Evolutionary conservation across 495 filamentous ascomycete genomes (phyloP), one percentile per base, ranked within the genome.

Genomic region (Letharia columbiana): DNA sequence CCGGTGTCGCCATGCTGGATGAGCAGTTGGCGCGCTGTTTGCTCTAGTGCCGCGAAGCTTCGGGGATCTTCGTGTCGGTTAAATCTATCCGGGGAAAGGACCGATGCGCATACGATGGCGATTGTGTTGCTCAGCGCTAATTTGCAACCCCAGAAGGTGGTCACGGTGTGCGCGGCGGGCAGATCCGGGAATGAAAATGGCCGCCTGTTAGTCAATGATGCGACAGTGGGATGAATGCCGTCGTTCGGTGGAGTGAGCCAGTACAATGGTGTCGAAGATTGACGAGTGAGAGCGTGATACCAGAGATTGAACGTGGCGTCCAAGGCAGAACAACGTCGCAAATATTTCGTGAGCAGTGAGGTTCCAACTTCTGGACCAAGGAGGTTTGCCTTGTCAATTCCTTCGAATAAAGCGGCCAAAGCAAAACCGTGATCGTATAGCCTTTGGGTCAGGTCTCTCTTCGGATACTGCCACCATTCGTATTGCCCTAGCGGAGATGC

Each of bases 271-370:
- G 33, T 57, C 20, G 54, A 12, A 12, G 54, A 57, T 0, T 57
- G 33, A 57, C 54, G 54, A 11, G 33, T 4, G 31, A 57, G 33
- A 4, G 18, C 12, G 2, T 39, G 54, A 37, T 37, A 37, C 54
- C 54, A 57, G 12, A 57, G 54, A 20, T 20, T 57, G 54, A 57
- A 57, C 3, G 54, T n/a, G 54, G 54, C 54, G 54, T 57, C 54
- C 33, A 57, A 10, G 54, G 54, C 54, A 37, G 54, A 18, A 37
- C 54, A 57, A 20, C 54, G 54, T 35, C 54, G 54, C 33, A 57
- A 23, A 17, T 57, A 57, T 57, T 57, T 57, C 33, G 13, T 37
- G 33, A 37, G 54, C 8, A 57, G 17, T 18, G 54, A 20, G 33
- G 18, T 20, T 2, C 9, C 3, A 9, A 33, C 28, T 15, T 57